Base-by-base conservation (phyloP, 345 rosid species). In the Aurinia saxatilis region DNA sequence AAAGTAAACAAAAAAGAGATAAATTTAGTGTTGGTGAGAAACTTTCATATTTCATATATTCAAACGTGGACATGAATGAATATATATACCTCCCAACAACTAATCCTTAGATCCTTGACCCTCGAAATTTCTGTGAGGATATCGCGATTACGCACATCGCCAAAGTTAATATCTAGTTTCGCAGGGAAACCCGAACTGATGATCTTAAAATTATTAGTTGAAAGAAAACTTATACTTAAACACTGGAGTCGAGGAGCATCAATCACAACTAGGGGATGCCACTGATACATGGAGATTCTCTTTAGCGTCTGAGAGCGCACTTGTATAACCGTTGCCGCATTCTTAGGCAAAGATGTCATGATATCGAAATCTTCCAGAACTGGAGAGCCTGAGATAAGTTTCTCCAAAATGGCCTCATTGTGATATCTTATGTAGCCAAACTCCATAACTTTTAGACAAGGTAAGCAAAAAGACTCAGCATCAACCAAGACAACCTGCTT, bases 311-410 rank as follows among this genome's bases (percentile, higher is more conserved):
- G 5, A 38, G 67, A 50, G 13, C 38, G 38, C 18, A 50, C 39
- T 7, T 31, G 44, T 41, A 65, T 10, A 19, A 6, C 10, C 16
- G 5, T 53, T 2, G 0, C 25, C 7, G n/a, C n/a, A n/a, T 5
- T 2, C 0, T 15, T 1, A 10, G 8, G 1, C 31, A 5, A 27
- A 4, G 0, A 4, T 2, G 15, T 7, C 6, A 18, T 0, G 33
- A 64, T 5, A 1, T 29, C 11, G 25, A 65, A 21, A 15, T 44
- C 62, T 45, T 65, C 62, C 1, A 65, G 38, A 35, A 54, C 30
- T 15, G 54, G 70, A 25, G 62, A 44, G 54, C 46, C 6, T 42
- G 2, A 44, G 46, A 65, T 54, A 10, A 65, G 54, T 35, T 35
- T 54, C 70, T 54, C 29, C 30, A 65, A 25, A 11, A 34, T 35